Base-by-base conservation (phyloP, 2,329 filamentous ascomycete genomes). In the Leptographium radiaticola region DNA sequence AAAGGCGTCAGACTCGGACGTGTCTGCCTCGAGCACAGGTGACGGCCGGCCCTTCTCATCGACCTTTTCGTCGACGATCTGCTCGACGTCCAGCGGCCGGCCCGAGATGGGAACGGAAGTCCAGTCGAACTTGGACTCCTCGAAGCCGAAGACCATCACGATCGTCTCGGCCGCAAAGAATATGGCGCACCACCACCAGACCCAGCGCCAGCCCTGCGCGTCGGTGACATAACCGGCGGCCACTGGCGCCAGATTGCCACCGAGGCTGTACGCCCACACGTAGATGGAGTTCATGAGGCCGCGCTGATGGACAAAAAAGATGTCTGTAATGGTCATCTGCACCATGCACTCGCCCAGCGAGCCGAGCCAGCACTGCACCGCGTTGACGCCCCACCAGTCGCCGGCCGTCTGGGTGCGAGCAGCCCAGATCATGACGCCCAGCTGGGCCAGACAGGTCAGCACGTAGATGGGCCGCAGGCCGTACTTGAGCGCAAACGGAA, bases 231-330 rank as follows among this genome's bases (percentile, higher is more conserved):
- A 77, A 0, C 75, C 75, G 8, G 72, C 71, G 31, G 75, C 63
- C 5, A 79, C 59, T 4, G 75, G 75, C 0, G 72, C 71, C 6
- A 75, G 58, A 40, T 40, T 54, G 34, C 43, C 39, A 15, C 55
- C 55, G 57, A 71, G 73, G 56, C 70, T 73, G 58, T 64, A 67
- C 31, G 69, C 69, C 30, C 67, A 67, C 16, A 70, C 71, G 59
- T 74, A 74, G 16, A 70, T 61, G 56, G 73, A 20, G 36, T 65
- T 70, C 75, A 79, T 79, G 51, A 67, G 64, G 4, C 75, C 76
- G 54, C 77, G 68, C 60, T 81, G 73, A 56, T 81, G 76, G 8
- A 80, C 64, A 60, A 78, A 80, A 64, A 79, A 80, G 42, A 79
- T 63, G 58, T 80, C 77, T 6, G 74, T 67, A 47, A 79, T 75